Percentiles rank a stretch among this genome's conserved stretches.
Evolutionary conservation across 2,329 filamentous ascomycete species (phyloP).

Genomic region (Penicillium thymicola): DNA sequence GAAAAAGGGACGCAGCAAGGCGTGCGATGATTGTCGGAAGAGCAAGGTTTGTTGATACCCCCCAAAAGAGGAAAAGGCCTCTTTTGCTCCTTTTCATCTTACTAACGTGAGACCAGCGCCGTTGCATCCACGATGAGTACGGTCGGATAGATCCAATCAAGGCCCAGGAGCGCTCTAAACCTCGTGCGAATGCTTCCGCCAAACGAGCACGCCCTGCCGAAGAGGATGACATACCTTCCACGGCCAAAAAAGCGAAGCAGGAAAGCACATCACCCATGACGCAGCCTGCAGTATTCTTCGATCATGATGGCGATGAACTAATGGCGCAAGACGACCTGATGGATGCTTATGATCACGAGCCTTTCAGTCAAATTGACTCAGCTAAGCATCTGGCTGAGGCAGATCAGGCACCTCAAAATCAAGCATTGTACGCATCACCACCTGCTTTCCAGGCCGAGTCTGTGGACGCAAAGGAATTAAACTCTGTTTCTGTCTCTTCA

Average conservation of each 20-base stretch:
- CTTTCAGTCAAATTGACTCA: constrained; percentile 3
- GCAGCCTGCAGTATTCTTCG: constrained; percentile 20
- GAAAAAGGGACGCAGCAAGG: constrained; percentile 60
- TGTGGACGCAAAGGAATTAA: constrained; percentile 29
- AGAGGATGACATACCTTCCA: constrained; percentile 27
- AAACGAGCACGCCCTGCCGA: constrained; percentile 52
- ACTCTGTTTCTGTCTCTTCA: constrained; percentile 24
- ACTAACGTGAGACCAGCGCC: constrained; percentile 48
- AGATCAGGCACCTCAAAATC: constrained; percentile 19
- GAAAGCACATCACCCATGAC: constrained; percentile 31
- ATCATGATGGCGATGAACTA: constrained; percentile 17
- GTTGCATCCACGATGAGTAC: constrained; percentile 64
- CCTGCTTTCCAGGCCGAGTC: constrained; percentile 36
- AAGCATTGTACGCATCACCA: constrained; percentile 37
- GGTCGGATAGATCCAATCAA: constrained; percentile 64
- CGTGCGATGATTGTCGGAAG: constrained; percentile 64
- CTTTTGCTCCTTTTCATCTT: constrained; percentile 7
- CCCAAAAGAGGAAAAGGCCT: neutral
- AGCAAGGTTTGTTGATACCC: constrained; percentile 56
- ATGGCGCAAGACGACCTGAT: constrained; percentile 15
- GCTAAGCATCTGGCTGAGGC: constrained; percentile 13
- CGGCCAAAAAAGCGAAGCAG: constrained; percentile 36
- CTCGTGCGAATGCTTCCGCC: constrained; percentile 54
- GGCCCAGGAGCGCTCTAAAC: constrained; percentile 59
- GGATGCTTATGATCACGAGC: constrained; percentile 13